Percentiles rank a stretch among this genome's conserved stretches.
phyloP scores from a whole-genome alignment of 225 moss, liverwort and hornwort genomes.

The Rhytidiadelphus loreus region DNA sequence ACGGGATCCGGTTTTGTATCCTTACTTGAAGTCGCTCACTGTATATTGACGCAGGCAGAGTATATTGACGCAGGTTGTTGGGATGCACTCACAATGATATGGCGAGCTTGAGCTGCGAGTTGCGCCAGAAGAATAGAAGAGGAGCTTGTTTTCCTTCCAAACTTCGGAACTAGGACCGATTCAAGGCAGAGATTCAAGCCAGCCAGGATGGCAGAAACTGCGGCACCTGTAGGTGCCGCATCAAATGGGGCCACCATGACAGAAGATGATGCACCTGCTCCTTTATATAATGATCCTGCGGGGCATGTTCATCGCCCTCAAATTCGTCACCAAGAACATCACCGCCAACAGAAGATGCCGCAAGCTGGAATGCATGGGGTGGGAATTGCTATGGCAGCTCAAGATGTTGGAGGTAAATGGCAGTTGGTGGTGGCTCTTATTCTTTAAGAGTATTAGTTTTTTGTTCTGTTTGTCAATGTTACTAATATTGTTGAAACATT shows the following conservation, averaged over 20 bases:
- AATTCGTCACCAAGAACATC: not conserved
- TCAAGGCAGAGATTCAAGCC: not conserved
- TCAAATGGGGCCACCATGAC: not conserved
- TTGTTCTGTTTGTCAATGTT: not conserved
- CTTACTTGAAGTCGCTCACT: not conserved
- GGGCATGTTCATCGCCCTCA: not conserved
- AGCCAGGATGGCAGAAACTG: constrained; percentile 6
- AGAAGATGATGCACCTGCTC: not conserved
- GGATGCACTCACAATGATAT: not conserved
- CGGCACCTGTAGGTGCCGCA: not conserved
- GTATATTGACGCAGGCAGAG: not conserved
- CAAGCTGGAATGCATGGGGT: constrained; percentile 33
- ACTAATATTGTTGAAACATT: not conserved
- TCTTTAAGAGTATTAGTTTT: not conserved
- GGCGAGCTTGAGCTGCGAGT: not conserved
- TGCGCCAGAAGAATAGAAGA: not conserved
- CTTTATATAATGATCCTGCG: not conserved
- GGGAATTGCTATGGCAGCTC: not conserved
- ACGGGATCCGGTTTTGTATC: not conserved
- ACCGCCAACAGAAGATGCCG: constrained; percentile 20
- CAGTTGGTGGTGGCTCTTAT: not conserved
- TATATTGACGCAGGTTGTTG: not conserved
- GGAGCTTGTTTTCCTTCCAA: not conserved
- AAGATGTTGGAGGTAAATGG: not conserved
- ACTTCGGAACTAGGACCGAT: not conserved